A percentile compares a stretch with the other conserved stretches of the same genome.
Conservation (phyloP, 352 stramenopile species). For the Blastocystis sp. region DNA sequence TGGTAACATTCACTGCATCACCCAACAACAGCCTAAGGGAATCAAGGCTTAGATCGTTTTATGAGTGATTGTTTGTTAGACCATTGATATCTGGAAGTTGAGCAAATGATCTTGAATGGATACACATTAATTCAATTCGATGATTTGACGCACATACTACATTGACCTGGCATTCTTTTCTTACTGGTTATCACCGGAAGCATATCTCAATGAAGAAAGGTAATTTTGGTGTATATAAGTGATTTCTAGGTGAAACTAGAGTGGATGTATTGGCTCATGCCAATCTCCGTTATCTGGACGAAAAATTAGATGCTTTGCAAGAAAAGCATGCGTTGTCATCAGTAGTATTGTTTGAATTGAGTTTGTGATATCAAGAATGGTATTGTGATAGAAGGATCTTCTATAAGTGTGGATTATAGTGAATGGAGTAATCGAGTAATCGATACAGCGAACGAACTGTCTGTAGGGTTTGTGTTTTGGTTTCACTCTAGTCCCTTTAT, state of each 20-base stretch:
- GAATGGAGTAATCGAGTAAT: conserved; percentile 5
- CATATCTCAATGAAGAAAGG: too few species aligned
- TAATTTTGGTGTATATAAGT: too few species aligned
- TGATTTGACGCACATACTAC: too few species aligned
- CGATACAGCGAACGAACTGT: not conserved
- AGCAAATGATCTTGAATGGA: too few species aligned
- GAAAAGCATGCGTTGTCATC: not conserved
- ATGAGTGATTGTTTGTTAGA: not conserved
- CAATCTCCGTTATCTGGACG: conserved; percentile 31
- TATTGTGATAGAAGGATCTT: conserved; percentile 37
- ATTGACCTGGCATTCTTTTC: too few species aligned
- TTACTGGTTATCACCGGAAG: too few species aligned
- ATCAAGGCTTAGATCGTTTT: conserved; percentile 46
- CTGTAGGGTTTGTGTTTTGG: not conserved
- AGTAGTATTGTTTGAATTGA: not conserved
- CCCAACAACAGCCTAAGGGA: conserved; percentile 72
- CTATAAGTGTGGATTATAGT: conserved; percentile 7
- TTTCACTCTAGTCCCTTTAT: not conserved
- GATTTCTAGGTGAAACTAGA: not conserved
- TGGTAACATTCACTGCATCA: conserved; percentile 80
- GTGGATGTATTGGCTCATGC: conserved; percentile 19
- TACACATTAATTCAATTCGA: too few species aligned
- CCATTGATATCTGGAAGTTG: not conserved
- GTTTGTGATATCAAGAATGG: not conserved
- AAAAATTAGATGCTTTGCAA: conserved; percentile 3